Evolutionary conservation across 345 rosid genomes (phyloP).

Genomic region (Populus davidiana): DNA sequence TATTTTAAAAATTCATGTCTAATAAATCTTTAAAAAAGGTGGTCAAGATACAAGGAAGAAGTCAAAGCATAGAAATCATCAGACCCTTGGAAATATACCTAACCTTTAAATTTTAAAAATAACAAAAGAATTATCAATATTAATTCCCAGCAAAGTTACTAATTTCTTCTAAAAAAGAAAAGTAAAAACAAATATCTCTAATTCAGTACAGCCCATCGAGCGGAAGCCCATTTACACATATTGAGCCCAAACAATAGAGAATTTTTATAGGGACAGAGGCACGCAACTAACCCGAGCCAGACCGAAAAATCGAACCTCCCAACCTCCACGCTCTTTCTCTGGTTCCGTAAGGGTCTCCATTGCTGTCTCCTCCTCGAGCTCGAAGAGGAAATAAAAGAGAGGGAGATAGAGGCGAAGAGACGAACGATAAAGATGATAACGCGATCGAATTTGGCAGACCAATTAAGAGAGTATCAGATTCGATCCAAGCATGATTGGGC

Average conservation of each 20-base stretch:
- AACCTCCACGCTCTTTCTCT: slow-evolving; percentile 2
- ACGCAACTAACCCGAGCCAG: slow-evolving; percentile 30
- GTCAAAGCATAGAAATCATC: too few relatives aligned
- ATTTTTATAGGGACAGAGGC: not conserved
- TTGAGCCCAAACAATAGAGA: not conserved
- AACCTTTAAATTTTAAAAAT: too few relatives aligned
- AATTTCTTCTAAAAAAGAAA: too few relatives aligned
- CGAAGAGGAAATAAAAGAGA: not conserved
- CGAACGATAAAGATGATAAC: slow-evolving; percentile 64
- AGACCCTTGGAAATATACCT: too few relatives aligned
- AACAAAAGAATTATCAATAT: too few relatives aligned
- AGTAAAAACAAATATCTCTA: too few relatives aligned
- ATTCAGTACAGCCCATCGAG: not conserved
- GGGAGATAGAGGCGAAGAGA: slow-evolving; percentile 1
- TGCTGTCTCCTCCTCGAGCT: slow-evolving; percentile 9
- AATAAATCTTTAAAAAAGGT: too few relatives aligned
- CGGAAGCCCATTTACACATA: not conserved
- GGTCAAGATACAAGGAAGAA: too few relatives aligned
- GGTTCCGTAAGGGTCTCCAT: slow-evolving; percentile 18
- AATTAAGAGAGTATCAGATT: slow-evolving; percentile 90
- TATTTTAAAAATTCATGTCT: too few relatives aligned
- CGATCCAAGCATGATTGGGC: slow-evolving; percentile 97
- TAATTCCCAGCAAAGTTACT: not conserved
- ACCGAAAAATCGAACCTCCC: slow-evolving; percentile 21
- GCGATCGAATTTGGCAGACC: slow-evolving; percentile 90